Percentiles rank a stretch among this genome's conserved stretches.
phyloP scores from a whole-genome alignment of 2,329 filamentous ascomycete species.

The Chaetomium strumarium region DNA sequence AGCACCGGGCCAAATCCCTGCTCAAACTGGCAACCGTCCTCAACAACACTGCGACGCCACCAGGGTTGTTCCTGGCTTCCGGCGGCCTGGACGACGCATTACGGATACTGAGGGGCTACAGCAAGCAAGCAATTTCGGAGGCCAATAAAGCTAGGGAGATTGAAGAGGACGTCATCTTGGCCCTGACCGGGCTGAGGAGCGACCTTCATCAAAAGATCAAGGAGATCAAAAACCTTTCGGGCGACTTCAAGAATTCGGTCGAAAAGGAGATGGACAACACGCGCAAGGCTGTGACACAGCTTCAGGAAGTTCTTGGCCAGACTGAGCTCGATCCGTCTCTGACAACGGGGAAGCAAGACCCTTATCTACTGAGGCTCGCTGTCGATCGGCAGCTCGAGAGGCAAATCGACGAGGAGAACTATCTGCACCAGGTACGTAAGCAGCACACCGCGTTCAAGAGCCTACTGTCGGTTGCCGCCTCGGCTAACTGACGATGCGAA shows the following conservation, averaged over 20 bases:
- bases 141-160: conserved; percentile 86
- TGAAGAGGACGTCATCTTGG: conserved; percentile 83
- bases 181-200: conserved; percentile 75
- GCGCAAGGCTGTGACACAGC: conserved; percentile 66
- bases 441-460: background rate
- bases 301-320: conserved; percentile 77
- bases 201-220: conserved; percentile 96
- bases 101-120: conserved; percentile 72
- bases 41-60: conserved; percentile 70
- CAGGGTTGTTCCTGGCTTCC: conserved; percentile 73
- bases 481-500: conserved; percentile 33
- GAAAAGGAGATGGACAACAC: conserved; percentile 91
- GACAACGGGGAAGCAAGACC: conserved; percentile 82
- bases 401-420: conserved; percentile 96
- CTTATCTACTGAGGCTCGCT: conserved; percentile 76
- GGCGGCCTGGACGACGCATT: conserved; percentile 86
- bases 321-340: conserved; percentile 70
- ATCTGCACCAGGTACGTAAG: conserved; percentile 72
- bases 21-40: conserved; percentile 78
- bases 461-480: background rate
- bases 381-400: conserved; percentile 88
- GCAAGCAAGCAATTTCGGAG: conserved; percentile 73
- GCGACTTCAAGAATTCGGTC: conserved; percentile 95
- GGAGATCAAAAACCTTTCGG: conserved; percentile 88
- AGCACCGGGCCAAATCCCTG: conserved; percentile 74